Conservation (phyloP, 371 early-diverging fungal species). For the Circinella minor region DNA sequence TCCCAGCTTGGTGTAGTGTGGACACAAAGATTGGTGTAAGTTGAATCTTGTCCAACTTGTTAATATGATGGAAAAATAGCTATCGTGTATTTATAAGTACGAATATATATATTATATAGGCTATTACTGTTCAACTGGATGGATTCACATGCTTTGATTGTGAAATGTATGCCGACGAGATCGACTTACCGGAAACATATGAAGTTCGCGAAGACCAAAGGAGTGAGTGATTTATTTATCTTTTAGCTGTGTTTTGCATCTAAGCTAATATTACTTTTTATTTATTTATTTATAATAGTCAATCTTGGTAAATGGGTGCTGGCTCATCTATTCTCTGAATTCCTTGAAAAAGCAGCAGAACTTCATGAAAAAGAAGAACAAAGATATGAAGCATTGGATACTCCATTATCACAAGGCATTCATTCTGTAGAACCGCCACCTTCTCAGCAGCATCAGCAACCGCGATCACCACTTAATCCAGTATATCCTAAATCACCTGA, state of each 20-base stretch:
- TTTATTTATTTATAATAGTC: slow-evolving; percentile 46
- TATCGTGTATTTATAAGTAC: neutral
- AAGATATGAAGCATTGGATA: slow-evolving; percentile 11
- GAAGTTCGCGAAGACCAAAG: slow-evolving; percentile 72
- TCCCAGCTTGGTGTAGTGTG: slow-evolving; percentile 90
- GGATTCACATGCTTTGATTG: slow-evolving; percentile 82
- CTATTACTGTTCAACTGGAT: slow-evolving; percentile 85
- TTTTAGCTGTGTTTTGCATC: neutral
- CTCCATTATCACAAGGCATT: neutral
- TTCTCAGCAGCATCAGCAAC: slow-evolving; percentile 5
- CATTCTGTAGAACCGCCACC: slow-evolving; percentile 16
- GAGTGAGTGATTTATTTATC: slow-evolving; percentile 43
- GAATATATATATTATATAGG: slow-evolving; percentile 32
- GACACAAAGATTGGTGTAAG: slow-evolving; percentile 88
- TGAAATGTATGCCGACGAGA: slow-evolving; percentile 84
- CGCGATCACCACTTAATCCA: neutral
- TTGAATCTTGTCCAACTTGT: neutral
- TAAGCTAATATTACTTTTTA: neutral
- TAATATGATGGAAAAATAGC: no score
- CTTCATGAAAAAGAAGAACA: slow-evolving; percentile 37
- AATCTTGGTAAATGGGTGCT: slow-evolving; percentile 88
- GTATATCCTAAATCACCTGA: slow-evolving; percentile 7
- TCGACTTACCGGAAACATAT: slow-evolving; percentile 50
- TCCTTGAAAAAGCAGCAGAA: slow-evolving; percentile 48
- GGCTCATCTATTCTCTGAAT: slow-evolving; percentile 68